Evolutionary conservation across 345 rosid species (phyloP), one percentile per base, ranked within the genome.

Genomic region (Sonneratia caseolaris): DNA sequence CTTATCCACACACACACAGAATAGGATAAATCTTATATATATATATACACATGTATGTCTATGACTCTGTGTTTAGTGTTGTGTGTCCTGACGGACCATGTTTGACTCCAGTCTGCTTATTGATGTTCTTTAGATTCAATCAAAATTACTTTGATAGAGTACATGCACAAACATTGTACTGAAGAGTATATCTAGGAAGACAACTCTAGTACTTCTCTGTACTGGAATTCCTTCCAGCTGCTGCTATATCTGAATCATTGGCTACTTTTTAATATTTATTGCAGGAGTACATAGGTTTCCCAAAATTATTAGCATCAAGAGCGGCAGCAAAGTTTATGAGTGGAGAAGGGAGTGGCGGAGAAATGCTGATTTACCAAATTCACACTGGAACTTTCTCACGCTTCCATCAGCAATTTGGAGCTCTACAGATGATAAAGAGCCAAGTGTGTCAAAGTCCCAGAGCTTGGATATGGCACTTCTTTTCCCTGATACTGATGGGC

Each of bases 381-480:
- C 83, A 73, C 83, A 81, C 68, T 77, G 80, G 75, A 85, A 81
- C 68, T 84, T 81, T 67, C 86, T 79, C 65, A 67, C 75, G 15
- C 70, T 79, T 78, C 81, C 76, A 11, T 32, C 66, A 3, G 84
- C 78, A 32, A 71, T 37, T 71, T 71, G 78, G 42, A 76, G 73
- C 69, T 78, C 79, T 21, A 69, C 67, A 24, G 80, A 83, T 38
- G 84, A 77, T 47, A 74, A 73, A 72, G 88, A 89, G 70, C 75
- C 82, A 49, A 90, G 95, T 76, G 65, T 81, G 75, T 93, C 93
- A 10, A 86, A 78, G 76, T 86, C 98, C 66, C 89, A 78, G 73
- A 93, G 90, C 81, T 77, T 90, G 85, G 92, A 86, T 55, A 86
- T 66, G 37, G 88, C 83, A 19, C 81, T 79, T 69, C 81, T 89